These are phyloP conservation scores for Mycena haematopus DNA, from an alignment of 768 basidiomycete genomes.

Conservation along the genomic window DNA sequence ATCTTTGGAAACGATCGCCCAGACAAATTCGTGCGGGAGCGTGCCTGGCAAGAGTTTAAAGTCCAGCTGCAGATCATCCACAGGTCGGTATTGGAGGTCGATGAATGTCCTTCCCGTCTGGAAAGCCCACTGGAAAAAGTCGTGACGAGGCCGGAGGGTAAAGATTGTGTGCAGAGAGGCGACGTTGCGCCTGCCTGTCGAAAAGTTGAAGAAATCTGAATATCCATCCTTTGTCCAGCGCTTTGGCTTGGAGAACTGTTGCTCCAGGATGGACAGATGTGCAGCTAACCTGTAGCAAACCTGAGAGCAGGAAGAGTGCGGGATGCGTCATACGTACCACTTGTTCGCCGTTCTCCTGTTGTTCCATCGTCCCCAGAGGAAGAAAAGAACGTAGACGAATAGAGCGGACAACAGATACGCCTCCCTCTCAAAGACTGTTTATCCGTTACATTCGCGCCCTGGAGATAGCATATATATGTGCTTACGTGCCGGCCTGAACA, in stretches of 20 bases:
- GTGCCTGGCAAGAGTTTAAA: slow-evolving; percentile 68
- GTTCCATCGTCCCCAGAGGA: slow-evolving; percentile 61
- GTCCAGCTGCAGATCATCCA: slow-evolving; percentile 78
- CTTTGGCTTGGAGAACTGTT: slow-evolving; percentile 80
- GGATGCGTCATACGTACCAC: slow-evolving; percentile 57
- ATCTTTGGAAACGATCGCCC: slow-evolving; percentile 83
- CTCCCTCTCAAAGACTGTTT: slow-evolving; percentile 71
- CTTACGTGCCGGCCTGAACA: slow-evolving; percentile 82
- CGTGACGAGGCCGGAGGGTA: slow-evolving; percentile 83
- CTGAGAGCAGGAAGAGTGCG: slow-evolving; percentile 27
- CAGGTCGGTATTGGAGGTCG: slow-evolving; percentile 76
- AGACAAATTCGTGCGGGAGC: slow-evolving; percentile 73
- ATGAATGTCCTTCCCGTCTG: slow-evolving; percentile 68
- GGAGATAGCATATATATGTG: slow-evolving; percentile 18
- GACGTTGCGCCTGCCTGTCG: slow-evolving; percentile 83
- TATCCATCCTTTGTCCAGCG: slow-evolving; percentile 70
- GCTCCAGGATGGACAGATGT: slow-evolving; percentile 60
- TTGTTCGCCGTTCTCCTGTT: slow-evolving; percentile 68
- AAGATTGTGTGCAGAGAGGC: slow-evolving; percentile 82
- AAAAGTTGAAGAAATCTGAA: slow-evolving; percentile 84
- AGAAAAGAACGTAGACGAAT: slow-evolving; percentile 61
- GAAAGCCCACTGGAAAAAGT: slow-evolving; percentile 70
- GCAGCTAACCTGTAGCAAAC: slow-evolving; percentile 58
- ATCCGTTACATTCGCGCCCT: slow-evolving; percentile 5
- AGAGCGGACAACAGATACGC: slow-evolving; percentile 58